Evolutionary conservation across 192 early-diverging fungal genomes (phyloP), one percentile per base, ranked within the genome.

Genomic region (Funneliformis geosporum): DNA sequence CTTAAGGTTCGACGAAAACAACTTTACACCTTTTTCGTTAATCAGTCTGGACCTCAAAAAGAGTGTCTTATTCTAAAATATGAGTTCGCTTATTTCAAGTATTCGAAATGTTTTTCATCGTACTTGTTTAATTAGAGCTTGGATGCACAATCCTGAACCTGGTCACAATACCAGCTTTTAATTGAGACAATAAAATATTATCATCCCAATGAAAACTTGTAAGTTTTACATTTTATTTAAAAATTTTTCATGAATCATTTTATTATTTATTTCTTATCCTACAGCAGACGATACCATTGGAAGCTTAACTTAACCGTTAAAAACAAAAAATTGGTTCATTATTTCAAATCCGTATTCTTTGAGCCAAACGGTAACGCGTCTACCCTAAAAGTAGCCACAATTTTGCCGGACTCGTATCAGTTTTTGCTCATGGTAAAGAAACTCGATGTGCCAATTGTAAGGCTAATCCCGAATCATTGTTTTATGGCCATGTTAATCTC

Each of bases 341-440:
- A 27, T 73, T 73, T 11, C 47, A 73, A 73, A 73, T 73, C 55
- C 71, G 71, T 55, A 9, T 73, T 73, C n/a, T 25, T 73, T 55
- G 71, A 55, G 23, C 23, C 44, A 59, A 33, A 23, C 11, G 46
- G 46, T 12, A 2, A 33, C 10, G 71, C 71, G 50, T 73, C 50
- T 0, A 73, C 71, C 9, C 71, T 46, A 28, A 16, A 14, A 73
- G 0, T 5, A 73, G 71, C 23, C 47, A 46, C 1, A 55, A 73
- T 73, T 73, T 73, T 55, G 71, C 71, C 7, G 71, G 71, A 11
- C 47, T 55, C 44, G 0, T 73, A 55, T 50, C 71, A 55, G 55
- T 73, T 7, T 73, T 73, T 55, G 71, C 71, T 73, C 71, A 46
- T 55, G 71, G 47, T 73, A 33, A 4, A 8, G 47, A 55, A 33